A percentile compares a stretch with the other conserved stretches of the same genome.
Evolutionary conservation across 768 basidiomycete species (phyloP).

Genomic region (Coprinellus aureogranulatus): DNA sequence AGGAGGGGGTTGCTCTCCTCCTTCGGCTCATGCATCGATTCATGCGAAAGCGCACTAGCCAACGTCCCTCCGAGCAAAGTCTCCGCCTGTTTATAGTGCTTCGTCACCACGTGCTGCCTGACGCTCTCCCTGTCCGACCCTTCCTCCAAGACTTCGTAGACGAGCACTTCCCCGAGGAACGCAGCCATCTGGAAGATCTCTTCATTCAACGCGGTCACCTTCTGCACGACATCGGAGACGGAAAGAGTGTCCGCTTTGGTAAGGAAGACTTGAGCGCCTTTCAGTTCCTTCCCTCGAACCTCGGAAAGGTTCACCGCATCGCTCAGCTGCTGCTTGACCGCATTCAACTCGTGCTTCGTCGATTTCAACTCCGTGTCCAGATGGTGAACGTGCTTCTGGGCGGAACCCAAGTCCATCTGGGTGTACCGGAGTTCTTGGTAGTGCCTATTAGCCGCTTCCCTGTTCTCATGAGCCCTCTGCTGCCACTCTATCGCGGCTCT

Average conservation of each 20-base stretch:
- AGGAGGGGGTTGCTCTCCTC: conserved; percentile 3
- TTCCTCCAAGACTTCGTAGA: conserved; percentile 13
- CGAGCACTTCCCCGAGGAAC: conserved; percentile 42
- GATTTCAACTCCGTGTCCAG: conserved; percentile 13
- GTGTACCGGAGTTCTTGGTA: background rate
- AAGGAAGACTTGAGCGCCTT: conserved; percentile 45
- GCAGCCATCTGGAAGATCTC: conserved; percentile 49
- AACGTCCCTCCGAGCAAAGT: conserved; percentile 17
- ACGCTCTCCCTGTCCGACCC: background rate
- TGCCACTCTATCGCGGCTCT: background rate
- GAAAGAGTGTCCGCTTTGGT: conserved; percentile 40
- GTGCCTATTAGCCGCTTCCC: background rate
- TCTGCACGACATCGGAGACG: conserved; percentile 41
- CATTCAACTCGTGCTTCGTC: conserved; percentile 2
- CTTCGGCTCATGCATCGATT: background rate
- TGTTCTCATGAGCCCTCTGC: background rate
- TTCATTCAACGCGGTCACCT: conserved; percentile 43
- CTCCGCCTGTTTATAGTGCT: conserved; percentile 19
- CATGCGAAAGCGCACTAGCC: background rate
- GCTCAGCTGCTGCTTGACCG: conserved; percentile 12
- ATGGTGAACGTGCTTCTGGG: conserved; percentile 9
- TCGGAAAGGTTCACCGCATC: conserved; percentile 28
- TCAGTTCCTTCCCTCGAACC: conserved; percentile 43
- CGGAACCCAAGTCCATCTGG: conserved; percentile 6
- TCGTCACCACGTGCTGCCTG: background rate